Evolutionary conservation across 2,329 filamentous ascomycete genomes (phyloP), one percentile per base, ranked within the genome.

Genomic region (Fusarium verticillioides): DNA sequence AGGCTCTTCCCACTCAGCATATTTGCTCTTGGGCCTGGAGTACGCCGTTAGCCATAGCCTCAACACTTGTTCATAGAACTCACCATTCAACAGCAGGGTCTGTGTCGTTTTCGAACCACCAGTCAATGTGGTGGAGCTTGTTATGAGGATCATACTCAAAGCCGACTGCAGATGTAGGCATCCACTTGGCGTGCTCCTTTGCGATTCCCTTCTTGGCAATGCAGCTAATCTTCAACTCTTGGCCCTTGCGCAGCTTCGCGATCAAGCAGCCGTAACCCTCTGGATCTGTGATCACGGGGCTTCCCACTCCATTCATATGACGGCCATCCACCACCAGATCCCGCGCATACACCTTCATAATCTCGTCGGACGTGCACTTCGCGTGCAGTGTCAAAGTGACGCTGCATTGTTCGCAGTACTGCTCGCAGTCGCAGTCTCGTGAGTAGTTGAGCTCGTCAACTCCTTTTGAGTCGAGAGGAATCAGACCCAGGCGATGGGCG

Each of bases 81-180:
- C 85, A 97, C 95, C 95, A 98, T 87, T 98, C 96, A 78, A 91
- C 89, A 66, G 89, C 88, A 3, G 94, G 84, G 83, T 97, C 93
- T 76, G 92, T 89, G 61, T 84, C 82, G 73, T 84, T 84, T 86
- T 99, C 96, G 81, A 94, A 98, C 96, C 96, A 99, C 83, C 97
- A 90, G 79, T 97, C 94, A 63, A 96, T 87, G 83, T 99, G 96
- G 75, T 92, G 90, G 74, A 99, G 86, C 84, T 97, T 98, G 85
- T 99, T 99, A 83, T 97, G 93, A 69, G 96, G 96, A 81, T 99
- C 96, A 83, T 99, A 99, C 83, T 99, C 96, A 81, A 99, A 99
- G 30, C 94, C 95, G 44, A 99, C 92, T 7, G 96, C 96, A 44
- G 95, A 89, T 40, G 94, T 96, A 4, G 96, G 95, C 78, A 94